Percentiles rank a stretch among this genome's conserved stretches.
phyloP scores from a whole-genome alignment of 345 rosid species.

The Ceriops tagal region DNA sequence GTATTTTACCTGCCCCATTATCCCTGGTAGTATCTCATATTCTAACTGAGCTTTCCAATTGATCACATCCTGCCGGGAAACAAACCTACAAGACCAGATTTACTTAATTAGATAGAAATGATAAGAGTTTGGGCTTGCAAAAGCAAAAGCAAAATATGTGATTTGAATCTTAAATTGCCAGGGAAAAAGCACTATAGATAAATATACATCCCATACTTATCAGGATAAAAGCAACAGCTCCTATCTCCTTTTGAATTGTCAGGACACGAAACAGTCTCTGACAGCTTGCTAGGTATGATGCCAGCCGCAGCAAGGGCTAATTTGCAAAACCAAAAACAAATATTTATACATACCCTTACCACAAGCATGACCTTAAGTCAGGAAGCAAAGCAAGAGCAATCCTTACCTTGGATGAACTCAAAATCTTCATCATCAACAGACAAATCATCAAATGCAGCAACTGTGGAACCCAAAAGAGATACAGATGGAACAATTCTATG shows the following conservation, averaged over 20 bases:
- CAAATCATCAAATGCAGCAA: conserved; percentile 75
- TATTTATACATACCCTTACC: background rate
- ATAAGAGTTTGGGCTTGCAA: background rate
- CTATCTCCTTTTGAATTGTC: conserved; percentile 27
- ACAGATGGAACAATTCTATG: conserved; percentile 58
- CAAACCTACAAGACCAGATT: conserved; percentile 43
- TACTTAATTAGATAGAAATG: conserved; percentile 2
- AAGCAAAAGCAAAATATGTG: background rate
- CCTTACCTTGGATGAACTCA: conserved; percentile 58
- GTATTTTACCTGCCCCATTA: conserved; percentile 54
- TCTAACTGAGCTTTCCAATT: conserved; percentile 84
- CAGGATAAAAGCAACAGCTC: conserved; percentile 46
- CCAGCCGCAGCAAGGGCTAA: conserved; percentile 88
- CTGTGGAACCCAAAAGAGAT: conserved; percentile 54
- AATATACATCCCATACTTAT: conserved; percentile 40
- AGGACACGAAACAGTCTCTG: conserved; percentile 21
- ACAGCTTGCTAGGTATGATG: conserved; percentile 57
- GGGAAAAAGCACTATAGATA: background rate
- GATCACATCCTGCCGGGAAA: conserved; percentile 68
- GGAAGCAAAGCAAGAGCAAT: conserved; percentile 7
- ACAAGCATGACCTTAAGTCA: conserved; percentile 2
- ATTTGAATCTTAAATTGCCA: background rate
- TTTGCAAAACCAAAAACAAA: conserved; percentile 20
- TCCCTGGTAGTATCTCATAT: conserved; percentile 44
- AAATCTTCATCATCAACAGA: conserved; percentile 57